phyloP scores from a whole-genome alignment of 169 alveolate genomes.

The Blepharisma undulans region DNA sequence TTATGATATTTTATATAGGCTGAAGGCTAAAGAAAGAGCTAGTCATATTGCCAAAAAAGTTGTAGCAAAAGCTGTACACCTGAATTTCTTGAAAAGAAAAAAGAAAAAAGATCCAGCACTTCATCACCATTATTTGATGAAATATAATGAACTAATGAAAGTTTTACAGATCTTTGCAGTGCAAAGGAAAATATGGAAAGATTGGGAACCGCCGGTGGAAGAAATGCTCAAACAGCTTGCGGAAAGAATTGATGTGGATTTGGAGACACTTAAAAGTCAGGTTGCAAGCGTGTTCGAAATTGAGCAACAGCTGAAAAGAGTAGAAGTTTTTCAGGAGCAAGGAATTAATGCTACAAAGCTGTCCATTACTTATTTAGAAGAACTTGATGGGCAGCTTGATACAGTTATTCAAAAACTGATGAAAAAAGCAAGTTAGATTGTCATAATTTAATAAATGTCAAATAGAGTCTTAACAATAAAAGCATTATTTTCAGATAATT shows the following conservation, averaged over 20 bases:
- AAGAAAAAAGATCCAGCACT: neutral
- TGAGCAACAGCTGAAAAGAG: conserved; percentile 11
- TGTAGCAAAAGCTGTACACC: neutral
- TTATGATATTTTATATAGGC: conserved; percentile 26
- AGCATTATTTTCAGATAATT: neutral
- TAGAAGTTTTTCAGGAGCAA: conserved; percentile 21
- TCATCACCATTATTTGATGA: neutral
- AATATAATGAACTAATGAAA: neutral
- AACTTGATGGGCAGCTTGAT: neutral
- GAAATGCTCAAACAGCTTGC: conserved; percentile 37
- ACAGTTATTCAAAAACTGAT: neutral
- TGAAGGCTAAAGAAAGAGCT: conserved; percentile 27
- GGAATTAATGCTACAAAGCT: conserved; percentile 2
- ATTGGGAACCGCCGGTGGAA: conserved; percentile 15
- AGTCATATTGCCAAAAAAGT: conserved; percentile 18
- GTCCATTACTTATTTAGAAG: neutral
- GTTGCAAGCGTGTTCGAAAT: neutral
- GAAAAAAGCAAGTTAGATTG: neutral
- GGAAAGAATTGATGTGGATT: conserved; percentile 19
- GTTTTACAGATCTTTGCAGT: neutral
- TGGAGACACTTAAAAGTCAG: neutral
- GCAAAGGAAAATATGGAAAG: neutral
- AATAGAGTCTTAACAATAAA: neutral
- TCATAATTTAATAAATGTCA: neutral
- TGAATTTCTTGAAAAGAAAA: neutral